Evolutionary conservation across 148 eudicot species (phyloP).

Genomic region (Limonium bicolor): DNA sequence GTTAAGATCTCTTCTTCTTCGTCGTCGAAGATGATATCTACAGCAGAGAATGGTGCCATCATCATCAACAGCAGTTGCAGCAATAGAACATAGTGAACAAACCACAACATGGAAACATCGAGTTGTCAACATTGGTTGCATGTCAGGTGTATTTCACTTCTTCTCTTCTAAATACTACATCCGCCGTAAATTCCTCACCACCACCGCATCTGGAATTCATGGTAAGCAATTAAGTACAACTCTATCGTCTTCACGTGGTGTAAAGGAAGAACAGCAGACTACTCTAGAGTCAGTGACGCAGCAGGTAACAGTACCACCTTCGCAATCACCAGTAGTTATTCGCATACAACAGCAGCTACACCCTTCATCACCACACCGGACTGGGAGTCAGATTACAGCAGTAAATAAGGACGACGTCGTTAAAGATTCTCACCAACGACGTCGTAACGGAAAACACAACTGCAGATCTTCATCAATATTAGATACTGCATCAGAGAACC

Average conservation of each 20-base stretch:
- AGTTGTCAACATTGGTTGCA: slow-evolving; percentile 68
- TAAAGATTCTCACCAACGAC: neutral
- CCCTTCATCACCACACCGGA: neutral
- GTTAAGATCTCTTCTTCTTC: no score
- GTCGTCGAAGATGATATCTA: no score
- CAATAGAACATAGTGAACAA: no score
- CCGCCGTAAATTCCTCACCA: slow-evolving; percentile 51
- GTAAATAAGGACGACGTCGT: neutral
- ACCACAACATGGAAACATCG: no score
- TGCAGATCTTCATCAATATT: neutral
- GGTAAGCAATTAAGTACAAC: neutral
- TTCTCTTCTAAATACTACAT: slow-evolving; percentile 41
- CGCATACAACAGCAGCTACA: no score
- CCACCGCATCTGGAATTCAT: slow-evolving; percentile 8
- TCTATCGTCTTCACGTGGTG: neutral
- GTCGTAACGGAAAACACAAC: neutral
- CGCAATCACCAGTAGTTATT: no score
- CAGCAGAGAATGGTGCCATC: no score
- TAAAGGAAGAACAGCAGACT: no score
- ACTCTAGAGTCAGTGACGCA: no score
- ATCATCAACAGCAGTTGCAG: no score
- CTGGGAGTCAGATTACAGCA: slow-evolving; percentile 28
- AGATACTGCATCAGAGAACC: neutral
- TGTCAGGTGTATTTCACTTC: slow-evolving; percentile 59
- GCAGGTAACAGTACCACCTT: no score